Evolutionary conservation across 2,329 filamentous ascomycete species (phyloP), one percentile per base, ranked within the genome.

Genomic region (Fusarium pseudoanthophilum): DNA sequence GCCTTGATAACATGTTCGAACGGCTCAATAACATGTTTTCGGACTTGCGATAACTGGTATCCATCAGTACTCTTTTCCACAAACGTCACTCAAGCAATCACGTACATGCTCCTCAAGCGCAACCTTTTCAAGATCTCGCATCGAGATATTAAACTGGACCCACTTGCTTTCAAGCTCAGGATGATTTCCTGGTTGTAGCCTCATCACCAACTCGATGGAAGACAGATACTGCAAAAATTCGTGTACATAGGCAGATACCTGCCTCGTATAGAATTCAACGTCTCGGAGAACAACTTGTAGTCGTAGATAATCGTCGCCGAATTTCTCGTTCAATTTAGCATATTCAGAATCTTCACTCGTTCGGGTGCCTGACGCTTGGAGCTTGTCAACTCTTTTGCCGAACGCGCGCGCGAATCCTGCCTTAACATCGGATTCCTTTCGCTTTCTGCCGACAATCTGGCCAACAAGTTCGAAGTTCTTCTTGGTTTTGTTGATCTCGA

Each of bases 401-500:
- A 98, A 97, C 3, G 94, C 94, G 78, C 97, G 95, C 26, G 94
- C 93, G 58, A 98, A 86, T 30, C 93, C 93, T n/a, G 91, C 89
- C 67, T 93, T 91, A 70, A 96, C 92, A 80, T 97, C 94, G 0
- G 94, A 95, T 75, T 97, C 94, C 79, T 97, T 97, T 73, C 93
- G 91, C 80, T 95, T 95, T 64, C 94, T 88, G 64, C 92, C 87
- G 36, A 98, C 93, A 64, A 97, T 95, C 82, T 97, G 93, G 8
- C 94, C 95, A 30, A 98, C 93, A 52, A 97, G 89, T 81, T 98
- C 94, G 67, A 95, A 95, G 60, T 97, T 95, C 84, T 95, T 97
- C 85, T 98, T 98, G 61, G 95, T 92, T 80, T 97, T 95, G 83
- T 99, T 97, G 81, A 98, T 98, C 69, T 95, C 93, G 60, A 93